These are phyloP conservation scores for Naganishia randhawae DNA, from an alignment of 768 basidiomycete species.

Conservation along the genomic window DNA sequence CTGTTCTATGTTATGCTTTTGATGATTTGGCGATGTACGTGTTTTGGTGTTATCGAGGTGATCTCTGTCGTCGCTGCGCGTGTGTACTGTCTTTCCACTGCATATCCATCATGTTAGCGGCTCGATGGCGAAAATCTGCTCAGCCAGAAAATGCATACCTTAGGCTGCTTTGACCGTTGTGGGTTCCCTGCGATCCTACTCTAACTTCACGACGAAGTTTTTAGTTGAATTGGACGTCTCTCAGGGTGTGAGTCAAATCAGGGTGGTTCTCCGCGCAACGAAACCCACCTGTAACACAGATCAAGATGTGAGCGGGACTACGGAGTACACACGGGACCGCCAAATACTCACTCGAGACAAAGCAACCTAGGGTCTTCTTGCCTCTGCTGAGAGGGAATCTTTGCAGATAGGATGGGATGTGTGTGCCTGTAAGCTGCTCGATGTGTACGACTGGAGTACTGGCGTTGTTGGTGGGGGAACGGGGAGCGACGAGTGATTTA, in stretches of 20 bases:
- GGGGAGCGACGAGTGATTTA: neutral
- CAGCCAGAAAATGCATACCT: neutral
- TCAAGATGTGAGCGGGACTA: neutral
- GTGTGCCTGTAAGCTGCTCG: constrained; percentile 13
- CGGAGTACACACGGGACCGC: neutral
- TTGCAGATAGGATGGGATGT: neutral
- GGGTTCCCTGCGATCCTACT: constrained; percentile 9
- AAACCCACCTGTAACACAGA: constrained; percentile 25
- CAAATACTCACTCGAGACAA: constrained; percentile 33
- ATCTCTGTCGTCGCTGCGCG: constrained; percentile 10
- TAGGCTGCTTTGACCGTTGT: constrained; percentile 8
- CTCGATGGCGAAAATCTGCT: neutral
- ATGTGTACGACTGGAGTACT: neutral
- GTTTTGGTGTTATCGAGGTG: neutral
- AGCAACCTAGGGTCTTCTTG: constrained; percentile 35
- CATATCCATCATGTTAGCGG: neutral
- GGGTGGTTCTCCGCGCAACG: constrained; percentile 31
- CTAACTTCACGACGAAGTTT: constrained; percentile 9
- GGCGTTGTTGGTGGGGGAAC: neutral
- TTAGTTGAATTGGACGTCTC: constrained; percentile 7
- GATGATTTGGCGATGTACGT: neutral
- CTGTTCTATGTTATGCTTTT: neutral
- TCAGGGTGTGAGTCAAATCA: constrained; percentile 25
- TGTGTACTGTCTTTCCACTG: constrained; percentile 3
- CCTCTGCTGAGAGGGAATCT: constrained; percentile 30